Conservation (phyloP, 495 filamentous ascomycete genomes). For the Podospora conica region DNA sequence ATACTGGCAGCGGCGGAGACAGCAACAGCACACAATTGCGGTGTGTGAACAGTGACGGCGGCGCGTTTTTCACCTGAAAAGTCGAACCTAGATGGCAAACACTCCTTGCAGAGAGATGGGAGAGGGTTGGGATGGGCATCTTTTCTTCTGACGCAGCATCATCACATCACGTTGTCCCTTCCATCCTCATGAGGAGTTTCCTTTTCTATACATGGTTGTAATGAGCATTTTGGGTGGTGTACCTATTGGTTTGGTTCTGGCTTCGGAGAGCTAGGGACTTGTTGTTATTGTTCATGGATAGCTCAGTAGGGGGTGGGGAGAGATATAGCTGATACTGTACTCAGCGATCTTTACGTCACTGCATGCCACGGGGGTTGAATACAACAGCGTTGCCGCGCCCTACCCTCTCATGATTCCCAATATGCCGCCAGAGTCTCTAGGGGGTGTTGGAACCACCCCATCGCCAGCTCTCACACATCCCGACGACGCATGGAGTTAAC, state of each 20-base stretch:
- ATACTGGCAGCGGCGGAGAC: too few species aligned
- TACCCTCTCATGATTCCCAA: too few species aligned
- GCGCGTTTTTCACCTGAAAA: too few species aligned
- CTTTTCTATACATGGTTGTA: neutral
- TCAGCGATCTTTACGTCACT: neutral
- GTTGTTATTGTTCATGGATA: neutral
- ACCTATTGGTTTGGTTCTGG: neutral
- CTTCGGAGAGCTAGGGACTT: neutral
- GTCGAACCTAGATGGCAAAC: too few species aligned
- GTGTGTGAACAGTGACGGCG: too few species aligned
- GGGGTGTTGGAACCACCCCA: too few species aligned
- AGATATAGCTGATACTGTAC: too few species aligned
- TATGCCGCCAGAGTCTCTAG: too few species aligned
- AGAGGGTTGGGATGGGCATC: neutral
- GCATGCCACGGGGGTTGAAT: neutral
- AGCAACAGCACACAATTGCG: too few species aligned
- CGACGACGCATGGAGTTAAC: neutral
- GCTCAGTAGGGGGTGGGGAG: neutral
- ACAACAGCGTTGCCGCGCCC: too few species aligned
- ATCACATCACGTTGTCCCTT: neutral
- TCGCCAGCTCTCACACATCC: neutral
- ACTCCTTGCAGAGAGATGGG: too few species aligned
- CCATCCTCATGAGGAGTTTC: neutral
- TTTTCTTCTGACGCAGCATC: neutral
- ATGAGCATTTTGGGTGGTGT: constrained; percentile 11